A percentile compares a stretch with the other conserved stretches of the same genome.
phyloP scores from a whole-genome alignment of 345 rosid genomes.

The Arabidopsis suecica region DNA sequence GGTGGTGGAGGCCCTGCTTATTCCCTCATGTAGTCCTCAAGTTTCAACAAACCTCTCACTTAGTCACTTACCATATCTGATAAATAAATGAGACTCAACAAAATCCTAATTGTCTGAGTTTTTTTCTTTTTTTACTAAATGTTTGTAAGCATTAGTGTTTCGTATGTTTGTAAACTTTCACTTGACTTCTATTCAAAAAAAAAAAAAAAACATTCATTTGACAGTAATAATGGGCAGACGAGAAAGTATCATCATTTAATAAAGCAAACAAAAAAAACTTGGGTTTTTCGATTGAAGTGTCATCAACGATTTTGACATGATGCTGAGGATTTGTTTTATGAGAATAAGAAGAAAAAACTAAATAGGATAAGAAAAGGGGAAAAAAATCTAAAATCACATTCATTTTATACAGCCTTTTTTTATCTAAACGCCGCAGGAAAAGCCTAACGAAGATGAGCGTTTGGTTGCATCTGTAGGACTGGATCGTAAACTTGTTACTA shows the following conservation, averaged over 20 bases:
- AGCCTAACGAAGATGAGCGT: constrained; percentile 8
- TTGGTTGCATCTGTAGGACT: constrained; percentile 2
- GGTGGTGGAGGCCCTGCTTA: constrained; percentile 98
- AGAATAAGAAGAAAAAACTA: neutral
- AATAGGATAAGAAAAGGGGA: neutral
- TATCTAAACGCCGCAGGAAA: neutral
- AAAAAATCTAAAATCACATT: neutral
- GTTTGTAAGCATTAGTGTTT: constrained; percentile 1
- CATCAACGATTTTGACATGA: constrained; percentile 1
- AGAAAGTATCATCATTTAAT: neutral
- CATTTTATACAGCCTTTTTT: constrained; percentile 34
- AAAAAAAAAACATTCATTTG: neutral
- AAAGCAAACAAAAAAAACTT: neutral
- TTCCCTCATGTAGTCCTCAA: constrained; percentile 64
- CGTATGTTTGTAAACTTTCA: neutral
- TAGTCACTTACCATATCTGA: constrained; percentile 9
- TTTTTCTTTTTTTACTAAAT: neutral
- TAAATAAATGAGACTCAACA: constrained; percentile 14
- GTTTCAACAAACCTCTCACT: neutral
- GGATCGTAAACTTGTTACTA: constrained; percentile 3
- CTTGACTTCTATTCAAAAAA: too few relatives aligned
- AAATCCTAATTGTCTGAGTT: neutral
- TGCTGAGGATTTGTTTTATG: neutral
- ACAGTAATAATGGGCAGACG: neutral
- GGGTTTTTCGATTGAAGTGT: neutral